phyloP scores from a whole-genome alignment of 257 asterid genomes.

The Parsonsia alboflavescens region DNA sequence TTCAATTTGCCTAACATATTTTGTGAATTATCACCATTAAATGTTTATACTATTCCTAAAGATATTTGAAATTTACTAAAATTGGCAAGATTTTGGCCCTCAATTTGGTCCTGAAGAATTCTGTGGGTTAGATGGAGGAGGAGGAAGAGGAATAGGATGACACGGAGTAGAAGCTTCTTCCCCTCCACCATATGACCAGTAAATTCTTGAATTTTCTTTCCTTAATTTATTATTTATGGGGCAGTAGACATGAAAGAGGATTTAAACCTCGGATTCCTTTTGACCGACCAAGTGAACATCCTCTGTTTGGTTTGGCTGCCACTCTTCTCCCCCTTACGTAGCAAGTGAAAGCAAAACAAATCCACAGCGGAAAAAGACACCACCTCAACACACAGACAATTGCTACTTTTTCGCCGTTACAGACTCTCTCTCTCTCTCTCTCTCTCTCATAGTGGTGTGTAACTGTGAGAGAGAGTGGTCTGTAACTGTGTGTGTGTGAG shows the following conservation, averaged over 20 bases:
- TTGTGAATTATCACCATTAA: no score
- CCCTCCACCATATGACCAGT: background rate
- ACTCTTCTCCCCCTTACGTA: background rate
- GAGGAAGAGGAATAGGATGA: no score
- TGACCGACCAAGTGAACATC: background rate
- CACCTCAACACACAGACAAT: background rate
- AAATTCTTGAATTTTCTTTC: background rate
- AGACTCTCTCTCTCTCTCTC: background rate
- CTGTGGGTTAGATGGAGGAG: background rate
- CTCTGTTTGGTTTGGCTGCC: background rate
- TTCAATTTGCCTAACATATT: no score
- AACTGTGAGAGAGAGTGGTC: no score
- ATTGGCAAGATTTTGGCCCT: background rate
- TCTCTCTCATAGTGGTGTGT: no score
- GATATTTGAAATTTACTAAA: background rate
- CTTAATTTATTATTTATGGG: background rate
- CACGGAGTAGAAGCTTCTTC: background rate
- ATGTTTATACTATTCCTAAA: no score
- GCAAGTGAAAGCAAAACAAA: background rate
- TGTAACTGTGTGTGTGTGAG: no score
- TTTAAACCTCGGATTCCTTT: slow-evolving; percentile 6
- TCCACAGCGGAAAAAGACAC: background rate
- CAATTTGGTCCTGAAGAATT: no score
- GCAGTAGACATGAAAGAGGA: background rate
- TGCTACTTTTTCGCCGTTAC: slow-evolving; percentile 10